A percentile compares a stretch with the other conserved stretches of the same genome.
Evolutionary conservation across 768 basidiomycete genomes (phyloP).

Genomic region (Auriscalpium microsporum): DNA sequence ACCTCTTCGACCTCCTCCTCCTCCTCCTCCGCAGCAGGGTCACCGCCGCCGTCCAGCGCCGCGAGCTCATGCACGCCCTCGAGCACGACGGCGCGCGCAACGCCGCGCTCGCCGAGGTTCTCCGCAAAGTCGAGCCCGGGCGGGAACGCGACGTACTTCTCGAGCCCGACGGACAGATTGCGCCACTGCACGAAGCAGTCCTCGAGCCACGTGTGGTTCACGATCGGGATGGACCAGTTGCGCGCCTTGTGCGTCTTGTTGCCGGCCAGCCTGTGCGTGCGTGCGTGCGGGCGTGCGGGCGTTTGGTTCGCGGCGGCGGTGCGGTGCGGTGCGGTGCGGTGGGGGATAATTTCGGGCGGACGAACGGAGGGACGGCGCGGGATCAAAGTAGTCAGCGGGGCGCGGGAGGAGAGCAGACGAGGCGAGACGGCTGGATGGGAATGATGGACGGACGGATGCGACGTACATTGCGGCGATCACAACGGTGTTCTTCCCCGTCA

Average conservation of each 20-base stretch:
- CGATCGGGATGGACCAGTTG: constrained; percentile 76
- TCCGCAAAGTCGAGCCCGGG: constrained; percentile 55
- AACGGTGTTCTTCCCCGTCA: constrained; percentile 69
- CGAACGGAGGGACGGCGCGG: not conserved
- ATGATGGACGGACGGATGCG: not conserved
- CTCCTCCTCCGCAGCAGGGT: constrained; percentile 17
- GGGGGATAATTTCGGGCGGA: too few species aligned
- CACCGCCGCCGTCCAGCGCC: constrained; percentile 9
- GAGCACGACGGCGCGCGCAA: constrained; percentile 11
- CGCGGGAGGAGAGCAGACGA: not conserved
- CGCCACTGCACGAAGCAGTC: constrained; percentile 83
- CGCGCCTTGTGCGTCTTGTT: constrained; percentile 65
- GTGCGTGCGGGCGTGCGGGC: too few species aligned
- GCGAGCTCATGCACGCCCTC: constrained; percentile 8
- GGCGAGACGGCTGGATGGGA: too few species aligned
- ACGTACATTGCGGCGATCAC: constrained; percentile 81
- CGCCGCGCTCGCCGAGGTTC: constrained; percentile 26
- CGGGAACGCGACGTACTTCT: constrained; percentile 66
- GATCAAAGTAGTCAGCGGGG: not conserved
- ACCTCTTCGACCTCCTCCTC: constrained; percentile 22
- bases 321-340: too few species aligned
- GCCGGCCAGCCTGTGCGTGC: constrained; percentile 14
- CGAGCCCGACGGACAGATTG: constrained; percentile 49
- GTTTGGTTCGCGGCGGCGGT: too few species aligned
- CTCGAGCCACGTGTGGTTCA: constrained; percentile 89